A percentile compares a stretch with the other conserved stretches of the same genome.
These are phyloP conservation scores for Grosmannia serpens DNA, from an alignment of 2,329 filamentous ascomycete genomes.

Conservation along the genomic window DNA sequence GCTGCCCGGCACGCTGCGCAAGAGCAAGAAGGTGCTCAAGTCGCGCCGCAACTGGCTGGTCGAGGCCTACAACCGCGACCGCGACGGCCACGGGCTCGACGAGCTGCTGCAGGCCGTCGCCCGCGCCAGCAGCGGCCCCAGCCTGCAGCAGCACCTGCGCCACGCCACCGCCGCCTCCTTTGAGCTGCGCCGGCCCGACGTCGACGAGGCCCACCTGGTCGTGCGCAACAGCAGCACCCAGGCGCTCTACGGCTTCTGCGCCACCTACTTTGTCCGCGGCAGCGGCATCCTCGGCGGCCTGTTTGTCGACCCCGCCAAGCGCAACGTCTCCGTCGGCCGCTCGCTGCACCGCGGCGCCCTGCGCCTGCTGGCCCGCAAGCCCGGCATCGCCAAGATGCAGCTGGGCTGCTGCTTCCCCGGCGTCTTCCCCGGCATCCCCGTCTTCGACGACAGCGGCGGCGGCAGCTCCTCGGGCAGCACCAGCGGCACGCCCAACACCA, in stretches of 20 bases:
- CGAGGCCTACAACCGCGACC: slow-evolving; percentile 70
- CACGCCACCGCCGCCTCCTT: slow-evolving; percentile 65
- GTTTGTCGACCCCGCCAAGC: slow-evolving; percentile 78
- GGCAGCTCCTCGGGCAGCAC: slow-evolving; percentile 6
- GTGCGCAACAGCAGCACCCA: slow-evolving; percentile 89
- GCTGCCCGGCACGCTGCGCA: slow-evolving; percentile 64
- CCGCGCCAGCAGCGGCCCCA: slow-evolving; percentile 52
- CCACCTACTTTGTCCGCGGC: slow-evolving; percentile 73
- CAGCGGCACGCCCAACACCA: slow-evolving; percentile 3
- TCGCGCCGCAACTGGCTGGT: slow-evolving; percentile 94
- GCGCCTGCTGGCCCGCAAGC: slow-evolving; percentile 56
- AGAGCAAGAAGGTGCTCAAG: slow-evolving; percentile 76
- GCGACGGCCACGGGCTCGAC: slow-evolving; percentile 63
- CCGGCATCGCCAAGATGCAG: slow-evolving; percentile 67
- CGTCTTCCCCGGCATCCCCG: slow-evolving; percentile 76
- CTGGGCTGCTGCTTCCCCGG: slow-evolving; percentile 71
- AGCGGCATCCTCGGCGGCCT: slow-evolving; percentile 69
- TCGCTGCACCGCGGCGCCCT: slow-evolving; percentile 81
- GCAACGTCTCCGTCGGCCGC: slow-evolving; percentile 81
- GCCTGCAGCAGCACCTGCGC: slow-evolving; percentile 58
- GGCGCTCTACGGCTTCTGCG: slow-evolving; percentile 82
- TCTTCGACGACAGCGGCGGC: slow-evolving; percentile 33
- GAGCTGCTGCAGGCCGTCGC: slow-evolving; percentile 62
- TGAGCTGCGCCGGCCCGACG: slow-evolving; percentile 50
- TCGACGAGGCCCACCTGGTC: slow-evolving; percentile 79